phyloP scores from a whole-genome alignment of 345 rosid species.

The Eucalyptus tenuipes region DNA sequence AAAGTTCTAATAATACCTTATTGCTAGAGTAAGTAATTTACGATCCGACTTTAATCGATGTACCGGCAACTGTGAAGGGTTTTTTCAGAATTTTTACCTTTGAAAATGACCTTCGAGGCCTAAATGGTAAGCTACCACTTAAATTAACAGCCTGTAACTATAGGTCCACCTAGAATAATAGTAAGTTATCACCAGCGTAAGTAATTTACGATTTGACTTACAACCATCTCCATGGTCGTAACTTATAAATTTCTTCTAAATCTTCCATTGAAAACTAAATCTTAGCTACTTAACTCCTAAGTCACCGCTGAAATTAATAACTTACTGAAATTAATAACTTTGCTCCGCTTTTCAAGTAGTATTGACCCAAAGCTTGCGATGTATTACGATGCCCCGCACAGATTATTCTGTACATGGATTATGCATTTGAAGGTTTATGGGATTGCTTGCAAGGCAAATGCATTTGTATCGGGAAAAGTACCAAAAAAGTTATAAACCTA shows the following conservation, averaged over 20 bases:
- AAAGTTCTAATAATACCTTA: background rate
- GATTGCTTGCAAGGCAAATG: background rate
- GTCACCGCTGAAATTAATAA: background rate
- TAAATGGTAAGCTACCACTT: background rate
- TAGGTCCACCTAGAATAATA: background rate
- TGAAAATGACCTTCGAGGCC: background rate
- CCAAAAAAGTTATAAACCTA: rapidly evolving
- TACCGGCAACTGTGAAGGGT: background rate
- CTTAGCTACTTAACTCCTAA: background rate
- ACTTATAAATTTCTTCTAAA: background rate
- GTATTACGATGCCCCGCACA: background rate
- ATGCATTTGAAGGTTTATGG: background rate
- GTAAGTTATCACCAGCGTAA: no score
- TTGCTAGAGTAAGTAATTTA: background rate
- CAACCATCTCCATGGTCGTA: no score
- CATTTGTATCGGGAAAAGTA: no score
- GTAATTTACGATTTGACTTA: no score
- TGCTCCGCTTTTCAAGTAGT: background rate
- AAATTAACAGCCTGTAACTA: background rate
- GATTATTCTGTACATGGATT: no score
- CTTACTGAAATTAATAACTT: background rate
- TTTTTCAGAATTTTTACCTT: background rate
- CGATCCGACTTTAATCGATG: background rate
- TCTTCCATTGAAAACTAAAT: background rate
- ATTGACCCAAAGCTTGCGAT: background rate